Evolutionary conservation across 306 rosid species (phyloP), one percentile per base, ranked within the genome.

Genomic region (Astragalus membranaceus): DNA sequence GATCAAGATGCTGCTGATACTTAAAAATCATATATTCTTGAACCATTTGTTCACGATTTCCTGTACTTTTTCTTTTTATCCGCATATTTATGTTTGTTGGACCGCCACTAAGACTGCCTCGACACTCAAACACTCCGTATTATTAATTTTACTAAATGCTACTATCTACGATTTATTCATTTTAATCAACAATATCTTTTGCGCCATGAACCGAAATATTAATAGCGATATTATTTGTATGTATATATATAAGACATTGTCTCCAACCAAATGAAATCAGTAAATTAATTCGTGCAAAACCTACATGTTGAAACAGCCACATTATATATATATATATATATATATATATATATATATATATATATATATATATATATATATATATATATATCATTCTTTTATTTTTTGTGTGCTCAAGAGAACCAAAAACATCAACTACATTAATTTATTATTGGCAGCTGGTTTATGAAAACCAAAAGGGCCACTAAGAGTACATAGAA

Each of bases 1-100:
- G 71, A 51, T 76, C 13, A 66, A 56, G 57, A 57, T 55, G 51
- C 69, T 26, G 30, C 3, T 26, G 4, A 26, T 26, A 3, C 30
- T 65, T 36, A 6, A 58, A 59, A 59, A 72, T 48, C 30, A 26
- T 9, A 44, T 71, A 80, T 75, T 76, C 80, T 67, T 60, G 56
- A 72, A 29, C 78, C 63, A 73, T 65, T 79, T 42, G 54, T 51
- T 67, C 75, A 73, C 75, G 75, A 11, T 58, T 67, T 79, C 66
- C 43, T 8, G 44, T 47, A 58, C 66, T 78, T 56, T 72, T 39
- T 72, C 50, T 29, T 54, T 73, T 41, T 58, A 78, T 78, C 64
- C 63, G 44, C 10, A 63, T 36, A 57, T 41, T 5, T 67, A 59
- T 17, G 10, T 65, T 35, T 20, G 58, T 76, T 59, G 75, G 70